These are phyloP conservation scores for Globisporangium megalacanthum DNA, from an alignment of 352 stramenopile genomes.

Conservation along the genomic window DNA sequence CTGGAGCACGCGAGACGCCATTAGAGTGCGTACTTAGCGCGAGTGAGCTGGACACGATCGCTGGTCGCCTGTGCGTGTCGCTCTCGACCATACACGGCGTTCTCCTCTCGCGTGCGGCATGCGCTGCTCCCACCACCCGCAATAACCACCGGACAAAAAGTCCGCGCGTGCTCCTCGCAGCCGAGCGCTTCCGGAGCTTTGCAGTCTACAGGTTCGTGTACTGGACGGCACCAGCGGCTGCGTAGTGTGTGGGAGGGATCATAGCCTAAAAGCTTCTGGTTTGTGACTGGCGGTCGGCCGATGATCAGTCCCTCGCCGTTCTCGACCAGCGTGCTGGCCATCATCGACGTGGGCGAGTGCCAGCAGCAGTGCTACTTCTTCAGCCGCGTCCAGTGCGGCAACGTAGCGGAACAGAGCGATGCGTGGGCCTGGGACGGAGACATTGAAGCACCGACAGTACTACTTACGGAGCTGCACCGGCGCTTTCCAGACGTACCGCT, in stretches of 20 bases:
- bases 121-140: background rate
- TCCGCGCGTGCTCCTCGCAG: constrained; percentile 25
- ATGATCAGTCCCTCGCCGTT: constrained; percentile 46
- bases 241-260: too few relatives aligned
- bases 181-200: constrained; percentile 24
- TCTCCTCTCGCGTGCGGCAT: background rate
- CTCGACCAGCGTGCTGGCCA: constrained; percentile 36
- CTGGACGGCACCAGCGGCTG: background rate
- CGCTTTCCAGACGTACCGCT: constrained; percentile 43
- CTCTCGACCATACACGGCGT: background rate
- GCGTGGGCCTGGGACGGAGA: constrained; percentile 17
- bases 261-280: background rate
- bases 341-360: constrained; percentile 31
- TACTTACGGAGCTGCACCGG: constrained; percentile 36
- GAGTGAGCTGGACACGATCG: constrained; percentile 20
- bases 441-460: constrained; percentile 21
- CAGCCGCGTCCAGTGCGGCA: constrained; percentile 14
- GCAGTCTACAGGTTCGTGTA: constrained; percentile 29
- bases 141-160: background rate
- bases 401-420: background rate
- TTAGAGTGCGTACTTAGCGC: constrained; percentile 25
- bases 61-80: constrained; percentile 6
- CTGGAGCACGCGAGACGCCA: constrained; percentile 18
- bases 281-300: too few relatives aligned
- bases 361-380: constrained; percentile 59